Evolutionary conservation across 371 early-diverging fungal genomes (phyloP).

Genomic region (Entomophthora muscae): DNA sequence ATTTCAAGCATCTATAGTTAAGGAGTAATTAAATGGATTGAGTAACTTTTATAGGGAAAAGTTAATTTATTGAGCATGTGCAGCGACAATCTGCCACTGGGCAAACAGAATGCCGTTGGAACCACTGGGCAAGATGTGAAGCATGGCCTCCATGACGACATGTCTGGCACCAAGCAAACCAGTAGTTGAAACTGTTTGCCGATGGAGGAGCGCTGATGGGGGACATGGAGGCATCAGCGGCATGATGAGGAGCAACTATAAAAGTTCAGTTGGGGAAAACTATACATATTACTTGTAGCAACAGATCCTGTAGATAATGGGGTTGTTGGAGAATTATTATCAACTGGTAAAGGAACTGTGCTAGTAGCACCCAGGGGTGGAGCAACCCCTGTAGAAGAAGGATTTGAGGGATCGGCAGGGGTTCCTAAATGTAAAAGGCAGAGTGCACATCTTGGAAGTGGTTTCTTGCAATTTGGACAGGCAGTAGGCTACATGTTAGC

Average conservation of each 20-base stretch:
- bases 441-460: conserved; percentile 82
- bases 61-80: conserved; percentile 14
- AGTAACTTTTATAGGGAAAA: no score
- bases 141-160: conserved; percentile 94
- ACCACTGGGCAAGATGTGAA: conserved; percentile 78
- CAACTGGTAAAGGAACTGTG: no score
- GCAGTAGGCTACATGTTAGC: conserved; percentile 26
- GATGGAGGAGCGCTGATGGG: conserved; percentile 15
- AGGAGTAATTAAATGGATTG: no score
- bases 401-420: conserved; percentile 16
- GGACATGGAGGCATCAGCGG: conserved; percentile 8
- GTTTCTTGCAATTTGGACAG: conserved; percentile 74
- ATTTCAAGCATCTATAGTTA: no score
- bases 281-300: background rate
- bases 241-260: background rate
- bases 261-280: no score
- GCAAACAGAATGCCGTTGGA: conserved; percentile 58
- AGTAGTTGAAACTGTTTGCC: conserved; percentile 16
- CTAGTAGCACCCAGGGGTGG: no score
- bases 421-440: conserved; percentile 79
- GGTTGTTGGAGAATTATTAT: conserved; percentile 15
- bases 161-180: conserved; percentile 97
- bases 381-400: background rate
- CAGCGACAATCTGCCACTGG: conserved; percentile 84
- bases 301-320: conserved; percentile 11